phyloP scores from a whole-genome alignment of 345 rosid species.

The Citrus inodora region DNA sequence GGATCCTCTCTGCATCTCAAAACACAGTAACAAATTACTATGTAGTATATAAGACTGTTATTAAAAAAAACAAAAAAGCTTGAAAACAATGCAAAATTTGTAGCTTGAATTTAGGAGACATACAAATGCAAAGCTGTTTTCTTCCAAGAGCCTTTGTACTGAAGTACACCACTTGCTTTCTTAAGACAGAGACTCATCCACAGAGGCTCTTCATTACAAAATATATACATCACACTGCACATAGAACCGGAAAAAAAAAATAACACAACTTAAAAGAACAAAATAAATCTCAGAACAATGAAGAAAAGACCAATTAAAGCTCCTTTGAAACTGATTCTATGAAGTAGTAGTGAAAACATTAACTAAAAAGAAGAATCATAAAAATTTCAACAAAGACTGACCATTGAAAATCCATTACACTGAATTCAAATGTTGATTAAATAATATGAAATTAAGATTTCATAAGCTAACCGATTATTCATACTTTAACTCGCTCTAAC shows the following conservation, averaged over 20 bases:
- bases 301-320: not conserved
- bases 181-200: constrained; percentile 83
- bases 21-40: constrained; percentile 3
- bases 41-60: not conserved
- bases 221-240: constrained; percentile 76
- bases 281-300: not conserved
- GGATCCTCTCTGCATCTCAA: constrained; percentile 55
- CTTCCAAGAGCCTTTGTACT: constrained; percentile 86
- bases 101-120: constrained; percentile 13
- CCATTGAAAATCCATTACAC: not conserved
- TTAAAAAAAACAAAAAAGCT: not conserved
- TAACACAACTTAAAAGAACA: not conserved
- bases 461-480: not conserved
- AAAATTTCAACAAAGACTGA: not conserved
- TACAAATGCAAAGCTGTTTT: constrained; percentile 66
- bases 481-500: not conserved
- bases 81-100: not conserved
- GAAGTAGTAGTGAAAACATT: not conserved
- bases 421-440: not conserved
- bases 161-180: constrained; percentile 46
- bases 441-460: not conserved
- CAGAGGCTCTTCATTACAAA: constrained; percentile 87
- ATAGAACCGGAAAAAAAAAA: not conserved
- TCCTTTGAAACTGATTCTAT: not conserved
- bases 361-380: not conserved